phyloP scores from a whole-genome alignment of 192 early-diverging fungal genomes.

The Piromyces finnis region DNA sequence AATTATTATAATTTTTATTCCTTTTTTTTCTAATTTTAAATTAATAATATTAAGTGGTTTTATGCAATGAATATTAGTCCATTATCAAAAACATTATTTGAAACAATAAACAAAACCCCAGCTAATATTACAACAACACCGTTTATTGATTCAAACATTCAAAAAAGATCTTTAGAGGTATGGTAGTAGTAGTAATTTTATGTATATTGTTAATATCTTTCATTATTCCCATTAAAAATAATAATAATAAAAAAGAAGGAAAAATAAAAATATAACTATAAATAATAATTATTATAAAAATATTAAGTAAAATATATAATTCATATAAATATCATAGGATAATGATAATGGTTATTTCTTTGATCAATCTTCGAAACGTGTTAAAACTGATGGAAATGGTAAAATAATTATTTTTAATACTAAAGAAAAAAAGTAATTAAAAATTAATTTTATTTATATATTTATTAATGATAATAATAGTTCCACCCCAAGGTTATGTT shows the following conservation, averaged over 20 bases:
- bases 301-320: too few relatives aligned
- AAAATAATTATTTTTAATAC: neutral
- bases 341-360: neutral
- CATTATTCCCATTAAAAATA: too few relatives aligned
- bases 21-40: too few relatives aligned
- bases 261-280: conserved; percentile 6
- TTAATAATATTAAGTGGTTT: conserved; percentile 41
- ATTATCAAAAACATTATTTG: conserved; percentile 18
- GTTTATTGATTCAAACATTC: conserved; percentile 11
- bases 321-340: neutral
- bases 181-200: conserved; percentile 15
- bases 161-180: conserved; percentile 5
- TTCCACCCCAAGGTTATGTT: conserved; percentile 22
- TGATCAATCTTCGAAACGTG: conserved; percentile 1
- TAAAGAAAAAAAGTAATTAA: conserved; percentile 1
- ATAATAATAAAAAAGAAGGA: too few relatives aligned
- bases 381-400: conserved; percentile 8
- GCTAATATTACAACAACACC: conserved; percentile 34
- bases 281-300: conserved; percentile 6
- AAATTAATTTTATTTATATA: neutral
- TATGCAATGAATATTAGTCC: conserved; percentile 78
- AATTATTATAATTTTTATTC: too few relatives aligned
- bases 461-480: conserved; percentile 4
- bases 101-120: conserved; percentile 12
- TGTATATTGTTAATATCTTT: too few relatives aligned